Evolutionary conservation across 352 stramenopile genomes (phyloP), one percentile per base, ranked within the genome.

Genomic region (Phytopythium ostracodes): DNA sequence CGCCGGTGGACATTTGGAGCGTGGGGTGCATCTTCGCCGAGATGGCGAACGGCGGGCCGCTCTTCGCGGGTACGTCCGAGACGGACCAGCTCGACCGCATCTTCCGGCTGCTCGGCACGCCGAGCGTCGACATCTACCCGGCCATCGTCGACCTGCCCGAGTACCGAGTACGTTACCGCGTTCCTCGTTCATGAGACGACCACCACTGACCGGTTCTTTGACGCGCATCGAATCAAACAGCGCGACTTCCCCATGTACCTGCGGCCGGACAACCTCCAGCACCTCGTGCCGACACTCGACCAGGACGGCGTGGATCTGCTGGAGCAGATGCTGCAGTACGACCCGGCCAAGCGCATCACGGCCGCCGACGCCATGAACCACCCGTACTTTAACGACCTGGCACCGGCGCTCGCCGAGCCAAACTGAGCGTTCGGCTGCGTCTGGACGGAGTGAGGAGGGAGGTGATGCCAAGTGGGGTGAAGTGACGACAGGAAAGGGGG

Each of bases 11-110:
- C 76, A 99, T 99, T 63, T 99, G 98, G 98, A 98, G 87, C 70
- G 96, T 99, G 38, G 98, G 98, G 55, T 98, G 84, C 88, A 99
- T 99, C 66, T 99, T 99, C 76, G 97, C 97, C 27, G 98, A 98
- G 63, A 98, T 98, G 93, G 86, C 90, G 31, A 96, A 96, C 64
- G 82, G 84, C 29, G 79, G 83, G 43, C 97, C 98, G 35, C 81
- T 99, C 20, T 97, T 99, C 54, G 94, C 96, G 1, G 98, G 97
- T 44, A 99, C 95, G 20, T 99, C 94, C 12, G 97, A 99, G 75
- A 67, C 77, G 18, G 96, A 99, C 81, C 97, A 99, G 80, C 76
- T 98, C n/a, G 88, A 98, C 66, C 92, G 94, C 36, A 99, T 99
- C 63, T 99, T 99, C 82, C 89, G 94, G 29, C 71, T 98, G 20